A percentile compares a stretch with the other conserved stretches of the same genome.
These are phyloP conservation scores for Pseudogymnoascus sp. DNA, from an alignment of 2,329 filamentous ascomycete species.

Conservation along the genomic window DNA sequence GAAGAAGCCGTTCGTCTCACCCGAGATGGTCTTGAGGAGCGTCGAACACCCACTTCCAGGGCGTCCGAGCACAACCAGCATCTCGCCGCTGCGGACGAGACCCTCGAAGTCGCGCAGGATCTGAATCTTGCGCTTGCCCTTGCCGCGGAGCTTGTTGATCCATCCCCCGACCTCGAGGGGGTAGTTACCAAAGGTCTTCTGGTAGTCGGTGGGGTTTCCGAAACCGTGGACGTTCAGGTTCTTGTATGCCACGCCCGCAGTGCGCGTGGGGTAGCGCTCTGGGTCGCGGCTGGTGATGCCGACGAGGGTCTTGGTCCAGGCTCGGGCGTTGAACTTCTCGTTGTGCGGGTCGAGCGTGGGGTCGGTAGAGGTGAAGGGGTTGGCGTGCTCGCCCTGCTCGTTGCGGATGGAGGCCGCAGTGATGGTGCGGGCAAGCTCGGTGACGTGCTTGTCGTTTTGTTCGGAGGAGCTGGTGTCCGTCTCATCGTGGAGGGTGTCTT, in stretches of 20 bases:
- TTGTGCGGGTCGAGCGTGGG: conserved; percentile 47
- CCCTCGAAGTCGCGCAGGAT: conserved; percentile 60
- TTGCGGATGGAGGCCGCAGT: conserved; percentile 22
- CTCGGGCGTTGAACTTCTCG: conserved; percentile 43
- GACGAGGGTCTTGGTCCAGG: conserved; percentile 54
- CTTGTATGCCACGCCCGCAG: conserved; percentile 57
- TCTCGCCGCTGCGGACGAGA: conserved; percentile 54
- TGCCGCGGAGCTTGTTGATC: conserved; percentile 43
- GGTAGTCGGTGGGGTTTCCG: conserved; percentile 61
- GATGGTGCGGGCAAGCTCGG: conserved; percentile 21
- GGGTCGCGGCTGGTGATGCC: conserved; percentile 37
- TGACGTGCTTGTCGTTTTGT: conserved; percentile 14
- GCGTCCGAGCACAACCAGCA: conserved; percentile 60
- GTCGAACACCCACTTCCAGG: conserved; percentile 57
- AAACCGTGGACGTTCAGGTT: conserved; percentile 63
- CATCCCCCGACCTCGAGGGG: conserved; percentile 42
- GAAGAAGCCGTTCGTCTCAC: conserved; percentile 48
- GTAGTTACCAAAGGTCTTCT: conserved; percentile 57
- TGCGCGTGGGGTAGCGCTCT: conserved; percentile 48
- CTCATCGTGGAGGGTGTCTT: neutral
- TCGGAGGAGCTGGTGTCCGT: conserved; percentile 1
- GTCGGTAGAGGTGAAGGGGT: conserved; percentile 42
- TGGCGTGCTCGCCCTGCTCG: conserved; percentile 28
- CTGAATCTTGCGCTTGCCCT: conserved; percentile 38
- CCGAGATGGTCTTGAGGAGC: conserved; percentile 48